Evolutionary conservation across 1,284 basidiomycete genomes (phyloP).

Genomic region (Rhodotorula mucilaginosa): DNA sequence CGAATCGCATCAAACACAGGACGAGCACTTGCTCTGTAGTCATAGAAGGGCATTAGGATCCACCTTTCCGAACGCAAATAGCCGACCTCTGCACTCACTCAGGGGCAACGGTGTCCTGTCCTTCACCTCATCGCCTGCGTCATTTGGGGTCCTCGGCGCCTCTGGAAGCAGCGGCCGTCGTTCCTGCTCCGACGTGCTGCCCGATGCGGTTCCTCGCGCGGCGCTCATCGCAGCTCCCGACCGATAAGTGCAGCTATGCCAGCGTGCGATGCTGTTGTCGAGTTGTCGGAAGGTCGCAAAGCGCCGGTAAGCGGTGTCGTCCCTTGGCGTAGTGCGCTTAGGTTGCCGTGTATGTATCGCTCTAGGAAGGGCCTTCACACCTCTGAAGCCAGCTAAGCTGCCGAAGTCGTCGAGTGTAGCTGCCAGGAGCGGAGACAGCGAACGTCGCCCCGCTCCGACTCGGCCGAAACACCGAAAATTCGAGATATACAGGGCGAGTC

Average conservation of each 20-base stretch:
- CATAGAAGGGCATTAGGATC: rapidly evolving
- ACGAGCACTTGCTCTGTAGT: slow-evolving; percentile 46
- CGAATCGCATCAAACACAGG: slow-evolving; percentile 49
- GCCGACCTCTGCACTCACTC: background rate
- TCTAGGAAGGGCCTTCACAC: too few relatives aligned
- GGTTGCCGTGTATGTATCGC: too few relatives aligned
- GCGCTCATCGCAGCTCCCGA: background rate
- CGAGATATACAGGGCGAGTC: too few relatives aligned
- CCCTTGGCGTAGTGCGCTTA: too few relatives aligned
- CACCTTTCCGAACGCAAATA: background rate
- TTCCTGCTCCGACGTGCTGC: background rate
- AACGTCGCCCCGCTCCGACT: too few relatives aligned
- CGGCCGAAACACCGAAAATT: too few relatives aligned
- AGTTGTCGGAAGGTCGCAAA: background rate
- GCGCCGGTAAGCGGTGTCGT: too few relatives aligned
- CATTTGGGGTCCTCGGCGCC: background rate
- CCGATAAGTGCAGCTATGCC: background rate
- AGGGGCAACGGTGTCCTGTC: background rate
- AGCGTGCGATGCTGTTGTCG: background rate
- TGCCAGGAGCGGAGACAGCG: too few relatives aligned
- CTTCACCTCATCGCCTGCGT: background rate
- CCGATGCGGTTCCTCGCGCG: background rate
- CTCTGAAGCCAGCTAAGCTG: too few relatives aligned
- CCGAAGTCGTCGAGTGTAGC: too few relatives aligned
- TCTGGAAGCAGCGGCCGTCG: background rate